These are phyloP conservation scores for Magnolia sinica DNA, from an alignment of 164 flowering plant genomes.

Conservation along the genomic window DNA sequence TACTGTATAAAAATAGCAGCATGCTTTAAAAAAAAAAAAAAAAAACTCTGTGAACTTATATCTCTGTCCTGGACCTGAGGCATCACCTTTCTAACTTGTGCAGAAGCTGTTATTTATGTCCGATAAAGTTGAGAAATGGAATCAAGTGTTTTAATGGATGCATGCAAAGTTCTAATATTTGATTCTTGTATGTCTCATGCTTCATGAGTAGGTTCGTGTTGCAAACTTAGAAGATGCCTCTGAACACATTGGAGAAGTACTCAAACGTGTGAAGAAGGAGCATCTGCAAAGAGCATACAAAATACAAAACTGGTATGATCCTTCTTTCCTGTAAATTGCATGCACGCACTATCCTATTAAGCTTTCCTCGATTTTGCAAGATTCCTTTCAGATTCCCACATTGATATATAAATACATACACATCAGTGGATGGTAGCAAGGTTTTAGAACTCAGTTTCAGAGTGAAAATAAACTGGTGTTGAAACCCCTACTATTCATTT, in stretches of 20 bases:
- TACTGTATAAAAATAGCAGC: too few species aligned
- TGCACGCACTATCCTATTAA: background rate
- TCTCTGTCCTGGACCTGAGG: background rate
- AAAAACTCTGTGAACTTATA: background rate
- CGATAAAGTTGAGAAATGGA: background rate
- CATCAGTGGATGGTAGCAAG: background rate
- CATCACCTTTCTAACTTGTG: background rate
- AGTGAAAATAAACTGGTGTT: background rate
- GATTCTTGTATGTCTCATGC: slow-evolving; percentile 4
- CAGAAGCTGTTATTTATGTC: background rate
- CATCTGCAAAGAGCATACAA: slow-evolving; percentile 89
- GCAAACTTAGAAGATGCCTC: slow-evolving; percentile 90
- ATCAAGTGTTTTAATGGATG: too few species aligned
- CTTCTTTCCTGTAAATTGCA: background rate
- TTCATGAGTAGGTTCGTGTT: slow-evolving; percentile 72
- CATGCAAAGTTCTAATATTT: too few species aligned
- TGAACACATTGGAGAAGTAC: slow-evolving; percentile 94
- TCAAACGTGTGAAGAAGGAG: slow-evolving; percentile 85
- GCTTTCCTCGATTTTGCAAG: background rate
- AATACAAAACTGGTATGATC: slow-evolving; percentile 66
- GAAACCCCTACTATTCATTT: background rate
- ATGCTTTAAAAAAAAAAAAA: too few species aligned
- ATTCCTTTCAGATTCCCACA: background rate
- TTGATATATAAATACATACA: too few species aligned
- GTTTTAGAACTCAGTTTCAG: background rate